Evolutionary conservation across 768 basidiomycete species (phyloP).

Genomic region (Lactarius trivialis): DNA sequence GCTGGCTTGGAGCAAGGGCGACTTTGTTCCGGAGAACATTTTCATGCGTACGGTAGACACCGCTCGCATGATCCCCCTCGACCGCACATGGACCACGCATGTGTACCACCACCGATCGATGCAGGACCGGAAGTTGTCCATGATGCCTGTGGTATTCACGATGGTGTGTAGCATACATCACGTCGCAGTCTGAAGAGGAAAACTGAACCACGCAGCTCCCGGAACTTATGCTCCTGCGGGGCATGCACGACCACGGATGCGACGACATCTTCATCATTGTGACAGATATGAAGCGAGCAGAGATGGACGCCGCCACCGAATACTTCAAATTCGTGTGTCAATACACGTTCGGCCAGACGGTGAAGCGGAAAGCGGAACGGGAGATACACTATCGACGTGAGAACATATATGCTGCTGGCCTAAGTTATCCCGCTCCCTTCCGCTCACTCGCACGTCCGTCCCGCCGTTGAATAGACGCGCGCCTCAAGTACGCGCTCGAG

Average conservation of each 20-base stretch:
- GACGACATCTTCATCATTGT: slow-evolving; percentile 76
- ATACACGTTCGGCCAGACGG: slow-evolving; percentile 52
- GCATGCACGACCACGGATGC: slow-evolving; percentile 75
- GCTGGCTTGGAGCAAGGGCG: slow-evolving; percentile 55
- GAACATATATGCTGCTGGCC: background rate
- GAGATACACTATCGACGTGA: slow-evolving; percentile 63
- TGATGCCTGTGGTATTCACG: slow-evolving; percentile 77
- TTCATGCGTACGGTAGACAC: slow-evolving; percentile 78
- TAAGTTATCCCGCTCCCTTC: too few relatives aligned
- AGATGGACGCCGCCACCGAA: slow-evolving; percentile 75
- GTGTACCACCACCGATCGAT: slow-evolving; percentile 74
- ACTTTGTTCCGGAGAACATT: slow-evolving; percentile 72
- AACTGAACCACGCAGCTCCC: slow-evolving; percentile 51
- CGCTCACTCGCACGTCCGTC: background rate
- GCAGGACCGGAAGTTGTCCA: slow-evolving; percentile 62
- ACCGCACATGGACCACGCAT: slow-evolving; percentile 77
- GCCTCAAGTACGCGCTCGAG: slow-evolving; percentile 57
- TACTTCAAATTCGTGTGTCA: slow-evolving; percentile 73
- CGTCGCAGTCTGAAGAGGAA: background rate
- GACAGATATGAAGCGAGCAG: slow-evolving; percentile 69
- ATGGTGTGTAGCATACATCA: slow-evolving; percentile 45
- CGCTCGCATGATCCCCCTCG: slow-evolving; percentile 68
- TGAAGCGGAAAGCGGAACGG: slow-evolving; percentile 60
- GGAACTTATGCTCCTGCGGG: slow-evolving; percentile 71
- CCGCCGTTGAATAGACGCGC: slow-evolving; percentile 44